A percentile compares a stretch with the other conserved stretches of the same genome.
phyloP scores from a whole-genome alignment of 2,329 filamentous ascomycete genomes.

The Magnaporthiopsis rhizophila region DNA sequence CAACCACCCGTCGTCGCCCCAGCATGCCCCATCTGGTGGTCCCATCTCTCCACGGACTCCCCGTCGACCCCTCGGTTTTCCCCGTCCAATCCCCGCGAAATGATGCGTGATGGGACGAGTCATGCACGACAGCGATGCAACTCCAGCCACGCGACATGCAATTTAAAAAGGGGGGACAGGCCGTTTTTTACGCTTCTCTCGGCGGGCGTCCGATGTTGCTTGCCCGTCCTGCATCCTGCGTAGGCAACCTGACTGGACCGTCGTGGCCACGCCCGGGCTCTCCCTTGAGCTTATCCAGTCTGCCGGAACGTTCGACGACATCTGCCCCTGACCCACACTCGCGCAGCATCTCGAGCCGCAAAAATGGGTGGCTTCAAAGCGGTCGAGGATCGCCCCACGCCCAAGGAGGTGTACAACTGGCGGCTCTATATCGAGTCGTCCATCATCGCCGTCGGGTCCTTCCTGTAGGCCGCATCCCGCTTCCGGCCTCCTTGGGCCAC shows the following conservation, averaged over 20 bases:
- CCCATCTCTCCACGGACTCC: neutral
- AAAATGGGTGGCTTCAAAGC: conserved; percentile 7
- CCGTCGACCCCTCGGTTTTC: neutral
- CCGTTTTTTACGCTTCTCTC: neutral
- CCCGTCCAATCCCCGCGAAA: neutral
- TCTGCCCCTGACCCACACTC: neutral
- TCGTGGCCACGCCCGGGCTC: no score
- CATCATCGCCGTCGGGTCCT: conserved; percentile 39
- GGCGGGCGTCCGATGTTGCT: neutral
- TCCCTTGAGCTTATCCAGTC: neutral
- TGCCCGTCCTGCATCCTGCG: neutral
- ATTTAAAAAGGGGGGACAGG: neutral
- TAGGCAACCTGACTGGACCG: no score
- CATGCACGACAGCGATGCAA: neutral
- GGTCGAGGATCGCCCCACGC: conserved; percentile 44
- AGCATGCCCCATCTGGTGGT: neutral
- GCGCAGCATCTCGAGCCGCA: no score
- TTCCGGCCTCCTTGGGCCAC: neutral
- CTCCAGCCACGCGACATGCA: neutral
- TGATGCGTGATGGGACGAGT: neutral
- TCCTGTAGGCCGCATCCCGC: conserved; percentile 23
- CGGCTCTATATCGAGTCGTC: conserved; percentile 37
- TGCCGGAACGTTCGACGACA: neutral
- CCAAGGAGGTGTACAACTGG: conserved; percentile 47
- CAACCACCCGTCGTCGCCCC: no score